Evolutionary conservation across 176 grass and related monocot species (phyloP), one percentile per base, ranked within the genome.

Genomic region (Avena sativa): DNA sequence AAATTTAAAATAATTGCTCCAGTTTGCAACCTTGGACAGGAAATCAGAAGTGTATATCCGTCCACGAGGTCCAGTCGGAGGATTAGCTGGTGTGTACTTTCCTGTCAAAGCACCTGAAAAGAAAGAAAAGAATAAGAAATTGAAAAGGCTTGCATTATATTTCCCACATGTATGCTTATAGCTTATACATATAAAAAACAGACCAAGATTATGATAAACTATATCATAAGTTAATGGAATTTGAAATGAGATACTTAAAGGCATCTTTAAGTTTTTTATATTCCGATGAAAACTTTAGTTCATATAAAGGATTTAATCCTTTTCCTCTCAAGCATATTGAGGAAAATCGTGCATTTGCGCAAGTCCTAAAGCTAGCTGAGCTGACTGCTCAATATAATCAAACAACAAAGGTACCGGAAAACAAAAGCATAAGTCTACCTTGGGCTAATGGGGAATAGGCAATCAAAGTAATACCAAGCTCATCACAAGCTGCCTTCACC

Each of bases 401-500:
- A 76, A 47, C 46, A 36, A 12, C 32, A 51, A 81, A 49, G 38
- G 43, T 59, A 21, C 8, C 70, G 34, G 17, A 19, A 19, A 16
- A 60, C 6, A 76, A 56, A 71, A 71, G 17, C 11, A 19, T 28
- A 82, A 68, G 51, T 38, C 28, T 93, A 79, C 93, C 91, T 95
- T 95, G 91, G 26, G 93, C 89, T 57, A 95, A 93, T 30, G 93
- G 89, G 69, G 93, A 93, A 80, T 95, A 95, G 13, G 91, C 91
- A 65, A 95, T 95, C 72, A 95, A 87, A 72, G 91, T 95, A 71
- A 95, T 83, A 47, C 93, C 91, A 30, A 95, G 85, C 84, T 95
- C 93, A 86, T 95, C 93, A 72, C 91, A 93, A 74, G 91, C 73
- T 20, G 84, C 75, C 83, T 95, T 95, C 23, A 93, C 89, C 44